These are phyloP conservation scores for Monosporascus sp. DNA, from an alignment of 2,329 filamentous ascomycete species.

Conservation along the genomic window DNA sequence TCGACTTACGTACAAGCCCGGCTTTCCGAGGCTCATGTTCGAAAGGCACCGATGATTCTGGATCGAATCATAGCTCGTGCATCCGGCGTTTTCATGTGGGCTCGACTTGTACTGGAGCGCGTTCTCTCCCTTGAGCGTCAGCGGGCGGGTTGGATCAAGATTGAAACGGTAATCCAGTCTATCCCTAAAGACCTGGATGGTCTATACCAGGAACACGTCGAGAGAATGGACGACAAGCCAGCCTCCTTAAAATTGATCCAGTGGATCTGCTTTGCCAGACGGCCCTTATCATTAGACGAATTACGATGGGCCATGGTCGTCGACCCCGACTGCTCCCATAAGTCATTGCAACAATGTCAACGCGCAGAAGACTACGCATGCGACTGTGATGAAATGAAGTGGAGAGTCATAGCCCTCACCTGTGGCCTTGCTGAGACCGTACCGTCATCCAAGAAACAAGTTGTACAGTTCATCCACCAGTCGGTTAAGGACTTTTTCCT, in stretches of 20 bases:
- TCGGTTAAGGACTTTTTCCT: constrained; percentile 44
- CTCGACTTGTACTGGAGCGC: constrained; percentile 10
- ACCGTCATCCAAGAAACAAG: constrained; percentile 15
- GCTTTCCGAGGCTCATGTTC: constrained; percentile 3
- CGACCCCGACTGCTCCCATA: too few relatives aligned
- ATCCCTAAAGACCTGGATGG: constrained; percentile 18
- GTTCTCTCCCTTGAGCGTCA: too few relatives aligned
- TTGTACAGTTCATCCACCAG: constrained; percentile 50
- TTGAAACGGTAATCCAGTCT: too few relatives aligned
- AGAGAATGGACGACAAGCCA: constrained; percentile 21
- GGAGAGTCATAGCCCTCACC: constrained; percentile 31
- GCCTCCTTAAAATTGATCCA: constrained; percentile 25
- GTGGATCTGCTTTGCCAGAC: constrained; percentile 27
- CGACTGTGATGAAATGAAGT: constrained; percentile 20
- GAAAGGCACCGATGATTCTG: constrained; percentile 18
- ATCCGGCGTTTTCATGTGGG: constrained; percentile 39
- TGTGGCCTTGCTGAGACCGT: constrained; percentile 46
- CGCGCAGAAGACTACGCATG: constrained; percentile 9
- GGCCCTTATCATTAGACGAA: too few relatives aligned
- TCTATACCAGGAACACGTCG: constrained; percentile 35
- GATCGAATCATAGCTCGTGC: constrained; percentile 28
- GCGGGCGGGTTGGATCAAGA: too few relatives aligned
- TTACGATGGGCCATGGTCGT: too few relatives aligned
- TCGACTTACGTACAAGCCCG: constrained; percentile 18
- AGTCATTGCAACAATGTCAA: too few relatives aligned